A percentile compares a stretch with the other conserved stretches of the same genome.
Conservation (phyloP, 352 stramenopile species). For the Globisporangium viniferum region DNA sequence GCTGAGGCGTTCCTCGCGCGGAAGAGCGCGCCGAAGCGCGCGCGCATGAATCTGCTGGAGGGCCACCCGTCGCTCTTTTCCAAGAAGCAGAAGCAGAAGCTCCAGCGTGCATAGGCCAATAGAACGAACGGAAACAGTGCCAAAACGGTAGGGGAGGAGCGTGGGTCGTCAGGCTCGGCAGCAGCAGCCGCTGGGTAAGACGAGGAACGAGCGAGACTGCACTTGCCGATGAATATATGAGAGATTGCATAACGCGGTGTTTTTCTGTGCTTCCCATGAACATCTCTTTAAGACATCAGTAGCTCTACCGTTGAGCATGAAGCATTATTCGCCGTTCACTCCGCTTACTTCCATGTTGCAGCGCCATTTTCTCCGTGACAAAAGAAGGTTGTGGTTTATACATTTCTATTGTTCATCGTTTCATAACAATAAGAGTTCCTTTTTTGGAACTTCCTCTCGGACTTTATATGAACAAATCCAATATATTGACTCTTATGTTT, state of each 20-base stretch:
- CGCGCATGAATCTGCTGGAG: conserved; percentile 64
- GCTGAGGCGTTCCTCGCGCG: conserved; percentile 54
- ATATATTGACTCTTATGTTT: no score
- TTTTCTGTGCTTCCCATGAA: not conserved
- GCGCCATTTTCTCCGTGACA: not conserved
- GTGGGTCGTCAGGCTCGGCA: not conserved
- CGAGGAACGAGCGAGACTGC: not conserved
- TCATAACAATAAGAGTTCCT: no score
- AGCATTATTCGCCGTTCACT: not conserved
- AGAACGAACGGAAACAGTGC: not conserved
- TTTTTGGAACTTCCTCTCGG: no score
- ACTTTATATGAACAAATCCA: no score
- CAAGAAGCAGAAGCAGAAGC: conserved; percentile 65
- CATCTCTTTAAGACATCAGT: not conserved
- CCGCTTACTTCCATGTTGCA: not conserved
- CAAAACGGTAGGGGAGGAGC: not conserved
- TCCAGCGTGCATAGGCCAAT: conserved; percentile 13
- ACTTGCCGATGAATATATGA: not conserved
- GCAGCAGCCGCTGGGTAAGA: not conserved
- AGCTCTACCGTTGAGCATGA: not conserved
- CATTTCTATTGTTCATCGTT: no score
- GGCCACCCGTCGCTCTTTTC: conserved; percentile 67
- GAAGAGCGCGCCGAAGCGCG: conserved; percentile 44
- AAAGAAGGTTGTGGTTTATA: no score
- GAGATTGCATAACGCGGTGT: not conserved